Conservation (phyloP, 2,329 filamentous ascomycete genomes). For the Meredithiella fracta region DNA sequence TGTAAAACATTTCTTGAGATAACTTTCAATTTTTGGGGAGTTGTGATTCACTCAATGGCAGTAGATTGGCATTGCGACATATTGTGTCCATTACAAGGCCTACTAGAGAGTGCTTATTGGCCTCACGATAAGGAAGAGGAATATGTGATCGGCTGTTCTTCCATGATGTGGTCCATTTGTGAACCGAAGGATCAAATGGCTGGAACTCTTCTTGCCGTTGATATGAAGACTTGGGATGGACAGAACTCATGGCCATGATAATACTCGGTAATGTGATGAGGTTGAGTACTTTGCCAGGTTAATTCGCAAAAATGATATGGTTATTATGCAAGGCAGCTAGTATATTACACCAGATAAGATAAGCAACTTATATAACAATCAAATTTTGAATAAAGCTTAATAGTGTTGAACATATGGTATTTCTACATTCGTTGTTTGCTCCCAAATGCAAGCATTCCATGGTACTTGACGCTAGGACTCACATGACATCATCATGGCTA, state of each 20-base stretch:
- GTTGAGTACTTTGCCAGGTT: background rate
- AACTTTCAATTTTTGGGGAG: background rate
- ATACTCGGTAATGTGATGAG: background rate
- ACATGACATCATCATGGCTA: too few species aligned
- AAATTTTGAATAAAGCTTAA: too few species aligned
- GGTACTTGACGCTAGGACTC: too few species aligned
- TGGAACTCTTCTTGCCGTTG: background rate
- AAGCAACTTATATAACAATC: too few species aligned
- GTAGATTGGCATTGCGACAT: background rate
- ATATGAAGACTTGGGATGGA: background rate
- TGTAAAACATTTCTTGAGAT: background rate
- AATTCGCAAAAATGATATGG: too few species aligned
- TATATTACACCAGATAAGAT: too few species aligned
- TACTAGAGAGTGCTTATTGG: background rate
- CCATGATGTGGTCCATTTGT: slow-evolving; percentile 5
- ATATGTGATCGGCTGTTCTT: background rate
- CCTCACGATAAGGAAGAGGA: background rate
- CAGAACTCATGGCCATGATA: too few species aligned
- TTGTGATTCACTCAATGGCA: background rate
- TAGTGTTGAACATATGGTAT: too few species aligned
- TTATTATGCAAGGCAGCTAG: too few species aligned
- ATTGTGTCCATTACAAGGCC: slow-evolving; percentile 4
- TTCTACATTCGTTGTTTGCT: too few species aligned
- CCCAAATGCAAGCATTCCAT: too few species aligned
- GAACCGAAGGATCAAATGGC: background rate